phyloP scores from a whole-genome alignment of 176 grass and related monocot species.

The Thalia dealbata region DNA sequence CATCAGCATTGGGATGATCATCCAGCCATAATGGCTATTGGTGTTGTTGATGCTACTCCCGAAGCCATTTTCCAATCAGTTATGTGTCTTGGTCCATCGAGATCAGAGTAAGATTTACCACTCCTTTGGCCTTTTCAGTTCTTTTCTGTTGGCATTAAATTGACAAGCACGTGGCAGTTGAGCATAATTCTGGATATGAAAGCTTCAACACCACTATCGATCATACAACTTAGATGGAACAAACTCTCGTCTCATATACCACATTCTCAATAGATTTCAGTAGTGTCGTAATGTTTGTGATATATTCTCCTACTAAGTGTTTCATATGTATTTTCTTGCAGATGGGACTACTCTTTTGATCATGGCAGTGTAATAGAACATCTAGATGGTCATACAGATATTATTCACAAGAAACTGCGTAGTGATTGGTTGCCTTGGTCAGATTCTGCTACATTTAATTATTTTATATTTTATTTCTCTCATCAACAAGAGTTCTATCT shows the following conservation, averaged over 20 bases:
- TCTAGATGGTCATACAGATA: slow-evolving; percentile 24
- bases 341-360: slow-evolving; percentile 24
- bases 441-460: not conserved
- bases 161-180: not conserved
- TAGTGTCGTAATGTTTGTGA: not conserved
- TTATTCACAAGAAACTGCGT: slow-evolving; percentile 25
- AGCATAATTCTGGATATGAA: not conserved
- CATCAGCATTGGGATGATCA: slow-evolving; percentile 14
- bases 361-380: slow-evolving; percentile 11
- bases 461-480: not conserved
- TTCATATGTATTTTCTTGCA: slow-evolving; percentile 26
- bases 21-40: slow-evolving; percentile 25
- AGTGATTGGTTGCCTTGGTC: slow-evolving; percentile 26
- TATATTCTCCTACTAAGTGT: not conserved
- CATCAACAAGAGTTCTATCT: not conserved
- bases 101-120: slow-evolving; percentile 24
- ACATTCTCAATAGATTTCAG: not conserved
- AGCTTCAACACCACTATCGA: not conserved
- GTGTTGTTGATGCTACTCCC: slow-evolving; percentile 22
- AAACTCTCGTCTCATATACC: not conserved
- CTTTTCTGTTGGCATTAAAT: not conserved
- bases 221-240: not conserved
- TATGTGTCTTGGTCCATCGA: slow-evolving; percentile 27
- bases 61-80: slow-evolving; percentile 15
- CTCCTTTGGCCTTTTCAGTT: slow-evolving; percentile 3